These are phyloP conservation scores for Sclerotinia minor DNA, from an alignment of 2,329 filamentous ascomycete species.

Conservation along the genomic window DNA sequence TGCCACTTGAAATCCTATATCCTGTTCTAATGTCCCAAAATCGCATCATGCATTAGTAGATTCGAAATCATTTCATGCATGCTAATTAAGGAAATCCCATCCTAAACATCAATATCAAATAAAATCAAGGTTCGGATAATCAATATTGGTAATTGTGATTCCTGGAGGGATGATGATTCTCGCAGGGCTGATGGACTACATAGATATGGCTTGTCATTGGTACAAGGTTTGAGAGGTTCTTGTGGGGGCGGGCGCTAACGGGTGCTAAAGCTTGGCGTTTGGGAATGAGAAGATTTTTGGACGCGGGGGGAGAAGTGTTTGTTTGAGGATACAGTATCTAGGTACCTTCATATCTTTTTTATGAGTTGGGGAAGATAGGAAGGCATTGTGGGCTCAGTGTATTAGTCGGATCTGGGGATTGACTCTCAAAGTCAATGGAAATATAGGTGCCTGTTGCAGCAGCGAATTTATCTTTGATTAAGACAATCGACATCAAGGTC, in stretches of 20 bases:
- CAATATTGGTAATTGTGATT: background rate
- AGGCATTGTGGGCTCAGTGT: background rate
- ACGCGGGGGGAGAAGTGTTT: background rate
- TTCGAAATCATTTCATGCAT: background rate
- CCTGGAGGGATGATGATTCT: background rate
- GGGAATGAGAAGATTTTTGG: background rate
- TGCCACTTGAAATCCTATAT: background rate
- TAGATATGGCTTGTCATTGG: slow-evolving; percentile 21
- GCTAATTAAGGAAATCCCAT: background rate
- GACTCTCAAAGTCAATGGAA: too few relatives aligned
- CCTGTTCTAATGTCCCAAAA: background rate
- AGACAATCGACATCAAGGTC: background rate
- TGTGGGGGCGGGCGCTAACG: slow-evolving; percentile 14
- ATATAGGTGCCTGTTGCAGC: background rate
- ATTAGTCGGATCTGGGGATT: background rate
- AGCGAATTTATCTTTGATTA: background rate
- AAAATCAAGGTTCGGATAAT: background rate
- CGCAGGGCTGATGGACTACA: slow-evolving; percentile 3
- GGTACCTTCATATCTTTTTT: background rate
- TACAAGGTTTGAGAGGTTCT: background rate
- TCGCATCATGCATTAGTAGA: background rate
- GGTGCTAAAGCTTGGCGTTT: slow-evolving; percentile 1
- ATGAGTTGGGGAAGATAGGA: too few relatives aligned
- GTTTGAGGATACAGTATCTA: background rate
- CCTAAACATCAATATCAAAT: background rate